Evolutionary conservation across 768 basidiomycete species (phyloP), one percentile per base, ranked within the genome.

Genomic region (Trametes cinnabarina): DNA sequence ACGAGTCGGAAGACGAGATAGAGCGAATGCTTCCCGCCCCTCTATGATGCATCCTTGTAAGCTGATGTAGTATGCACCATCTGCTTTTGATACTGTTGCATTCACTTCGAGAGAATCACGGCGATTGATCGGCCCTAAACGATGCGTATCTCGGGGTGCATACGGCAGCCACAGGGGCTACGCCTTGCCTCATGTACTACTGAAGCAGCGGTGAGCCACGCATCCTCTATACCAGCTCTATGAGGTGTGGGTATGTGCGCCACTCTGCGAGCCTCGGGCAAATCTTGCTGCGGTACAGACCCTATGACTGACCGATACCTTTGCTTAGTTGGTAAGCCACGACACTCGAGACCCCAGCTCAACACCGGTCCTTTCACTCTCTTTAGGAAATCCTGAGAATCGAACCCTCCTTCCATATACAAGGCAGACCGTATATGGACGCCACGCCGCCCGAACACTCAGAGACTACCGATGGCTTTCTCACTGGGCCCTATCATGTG

Each of bases 1-100:
- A 90, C 62, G 87, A 88, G 47, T 68, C 66, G 4, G 69, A 70
- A 39, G 63, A 67, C 23, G 69, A 68, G 52, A 63, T 70, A 15
- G 69, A 70, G 42, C 63, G 63, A 30, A 70, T 70, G 67, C 57
- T 70, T n/a, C 69, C 67, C 4, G 50, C 66, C 43, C 47, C 47
- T 39, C 26, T 62, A n/a, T 60, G n/a, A 43, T 25, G 30, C 26
- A 14, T 15, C 26, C 4, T 15, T 17, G 15, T 44, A 26, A 39
- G n/a, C n/a, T n/a, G n/a, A n/a, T n/a, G n/a, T n/a, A n/a, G n/a
- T n/a, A n/a, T n/a, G n/a, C n/a, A n/a, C n/a, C n/a, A n/a, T 26
- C 37, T 30, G 22, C 37, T 2, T 20, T 43, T n/a, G n/a, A n/a
- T n/a, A n/a, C n/a, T n/a, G n/a, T n/a, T n/a, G n/a, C 41, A 20